Percentiles rank a stretch among this genome's conserved stretches.
These are phyloP conservation scores for Lotmaria passim DNA, from an alignment of 208 protist genomes.

Conservation along the genomic window DNA sequence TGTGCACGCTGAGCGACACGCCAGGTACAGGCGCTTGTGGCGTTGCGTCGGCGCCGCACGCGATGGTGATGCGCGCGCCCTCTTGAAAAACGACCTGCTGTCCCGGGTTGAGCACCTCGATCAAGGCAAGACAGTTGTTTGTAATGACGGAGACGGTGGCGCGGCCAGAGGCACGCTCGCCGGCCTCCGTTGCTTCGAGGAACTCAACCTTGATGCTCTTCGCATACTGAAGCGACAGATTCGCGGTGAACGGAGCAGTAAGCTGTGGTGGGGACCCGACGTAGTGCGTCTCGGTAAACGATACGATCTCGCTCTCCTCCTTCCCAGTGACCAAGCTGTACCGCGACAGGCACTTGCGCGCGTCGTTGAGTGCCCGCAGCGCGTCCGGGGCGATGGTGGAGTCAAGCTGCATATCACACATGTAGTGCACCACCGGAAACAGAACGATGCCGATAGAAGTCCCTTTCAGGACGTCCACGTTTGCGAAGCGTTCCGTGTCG, in stretches of 20 bases:
- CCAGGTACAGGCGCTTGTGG: constrained; percentile 20
- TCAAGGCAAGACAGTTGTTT: constrained; percentile 28
- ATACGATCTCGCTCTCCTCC: constrained; percentile 23
- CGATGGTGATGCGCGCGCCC: constrained; percentile 29
- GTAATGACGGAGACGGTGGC: constrained; percentile 39
- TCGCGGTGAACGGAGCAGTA: constrained; percentile 38
- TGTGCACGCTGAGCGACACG: constrained; percentile 38
- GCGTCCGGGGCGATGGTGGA: constrained; percentile 54
- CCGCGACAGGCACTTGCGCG: constrained; percentile 46
- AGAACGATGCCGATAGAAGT: constrained; percentile 81
- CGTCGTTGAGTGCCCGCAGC: constrained; percentile 71
- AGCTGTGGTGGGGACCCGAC: constrained; percentile 52
- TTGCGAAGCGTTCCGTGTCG: constrained; percentile 30
- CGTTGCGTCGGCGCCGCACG: constrained; percentile 22
- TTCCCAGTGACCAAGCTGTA: constrained; percentile 31
- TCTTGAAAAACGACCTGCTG: constrained; percentile 21
- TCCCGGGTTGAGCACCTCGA: constrained; percentile 27
- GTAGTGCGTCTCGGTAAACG: constrained; percentile 68
- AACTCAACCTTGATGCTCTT: constrained; percentile 58
- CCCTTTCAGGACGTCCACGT: constrained; percentile 53
- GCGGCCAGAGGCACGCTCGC: constrained; percentile 13
- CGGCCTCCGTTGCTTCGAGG: constrained; percentile 6
- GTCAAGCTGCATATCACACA: constrained; percentile 70
- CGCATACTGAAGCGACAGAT: constrained; percentile 67
- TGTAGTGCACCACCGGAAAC: constrained; percentile 81